Base-by-base conservation (phyloP, 2,329 filamentous ascomycete species). In the Diplodia scrobiculata region DNA sequence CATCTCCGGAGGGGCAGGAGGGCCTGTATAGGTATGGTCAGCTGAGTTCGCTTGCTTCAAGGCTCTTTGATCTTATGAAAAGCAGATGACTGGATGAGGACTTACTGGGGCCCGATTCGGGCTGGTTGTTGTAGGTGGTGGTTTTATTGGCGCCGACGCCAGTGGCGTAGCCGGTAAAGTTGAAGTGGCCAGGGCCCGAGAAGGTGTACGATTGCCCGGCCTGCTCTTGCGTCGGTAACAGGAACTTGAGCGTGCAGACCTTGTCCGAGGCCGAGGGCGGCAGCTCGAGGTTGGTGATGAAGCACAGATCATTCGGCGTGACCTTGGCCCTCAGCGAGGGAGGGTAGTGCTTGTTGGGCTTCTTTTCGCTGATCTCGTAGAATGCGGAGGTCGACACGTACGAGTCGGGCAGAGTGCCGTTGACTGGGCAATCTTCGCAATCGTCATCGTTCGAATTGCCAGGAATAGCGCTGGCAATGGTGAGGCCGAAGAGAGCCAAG, bases 201-300 rank as follows among this genome's bases (percentile, higher is more conserved):
- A 67, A 69, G 5, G 10, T 48, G 52, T 69, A 41, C 14, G 10
- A 65, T 41, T 69, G 70, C 32, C 9, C 13, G 63, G 67, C 58
- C 60, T 69, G 68, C 19, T 55, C 10, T 19, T 38, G 63, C 45
- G 51, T 67, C 1, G 73, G 70, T 60, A 75, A 71, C 50, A 74
- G 70, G 68, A 75, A 75, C 55, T 72, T 70, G 36, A 74, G 71
- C 63, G 69, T 72, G 69, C 74, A 75, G 34, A 71, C 69, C 52
- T 75, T 75, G 68, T 69, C 70, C 10, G 68, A 69, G 17, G 66
- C 68, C 11, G 63, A 48, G 2, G 68, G 55, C 19, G 69, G 68
- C 41, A 71, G 53, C 27, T 58, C 59, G 50, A 69, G 67, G 53
- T 71, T 59, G 55, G 69, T 67, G 65, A 70, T 70, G 29, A 68